phyloP scores from a whole-genome alignment of 768 basidiomycete genomes.

The Infundibulicybe gibba region DNA sequence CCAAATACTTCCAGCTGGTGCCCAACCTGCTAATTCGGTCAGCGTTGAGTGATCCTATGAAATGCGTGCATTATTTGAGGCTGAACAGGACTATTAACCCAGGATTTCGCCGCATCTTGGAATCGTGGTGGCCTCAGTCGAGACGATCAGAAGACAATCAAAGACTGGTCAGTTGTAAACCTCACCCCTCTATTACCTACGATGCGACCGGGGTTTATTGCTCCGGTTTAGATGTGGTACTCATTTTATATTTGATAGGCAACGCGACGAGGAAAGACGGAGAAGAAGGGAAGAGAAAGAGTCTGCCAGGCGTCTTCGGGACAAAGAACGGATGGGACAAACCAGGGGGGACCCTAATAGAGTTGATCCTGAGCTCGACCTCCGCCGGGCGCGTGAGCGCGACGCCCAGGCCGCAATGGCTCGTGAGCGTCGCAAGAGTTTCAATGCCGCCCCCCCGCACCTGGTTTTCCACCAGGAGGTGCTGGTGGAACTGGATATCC shows the following conservation, averaged over 20 bases:
- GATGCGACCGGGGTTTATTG: constrained; percentile 1
- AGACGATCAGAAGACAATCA: constrained; percentile 36
- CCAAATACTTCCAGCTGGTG: constrained; percentile 53
- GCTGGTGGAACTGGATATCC: constrained; percentile 23
- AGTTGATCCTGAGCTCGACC: constrained; percentile 46
- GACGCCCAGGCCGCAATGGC: constrained; percentile 37
- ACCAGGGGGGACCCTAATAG: constrained; percentile 15
- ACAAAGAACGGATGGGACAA: constrained; percentile 39
- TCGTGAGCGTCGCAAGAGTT: constrained; percentile 53
- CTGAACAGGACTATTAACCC: constrained; percentile 2
- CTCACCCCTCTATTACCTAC: neutral
- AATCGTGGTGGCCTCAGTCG: constrained; percentile 36
- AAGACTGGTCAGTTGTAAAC: constrained; percentile 37
- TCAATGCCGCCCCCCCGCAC: constrained; percentile 35
- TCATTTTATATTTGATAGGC: constrained; percentile 28
- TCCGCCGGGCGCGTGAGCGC: constrained; percentile 53
- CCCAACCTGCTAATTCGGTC: constrained; percentile 56
- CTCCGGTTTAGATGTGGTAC: constrained; percentile 2
- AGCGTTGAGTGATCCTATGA: constrained; percentile 13
- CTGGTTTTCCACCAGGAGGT: constrained; percentile 12
- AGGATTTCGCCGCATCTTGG: constrained; percentile 65
- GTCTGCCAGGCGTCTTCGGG: constrained; percentile 41
- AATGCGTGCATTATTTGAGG: constrained; percentile 6
- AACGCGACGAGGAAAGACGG: constrained; percentile 40
- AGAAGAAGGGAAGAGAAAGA: constrained; percentile 45